Percentiles rank a stretch among this genome's conserved stretches.
These are phyloP conservation scores for Esteya vermicola DNA, from an alignment of 2,329 filamentous ascomycete genomes.

Conservation along the genomic window DNA sequence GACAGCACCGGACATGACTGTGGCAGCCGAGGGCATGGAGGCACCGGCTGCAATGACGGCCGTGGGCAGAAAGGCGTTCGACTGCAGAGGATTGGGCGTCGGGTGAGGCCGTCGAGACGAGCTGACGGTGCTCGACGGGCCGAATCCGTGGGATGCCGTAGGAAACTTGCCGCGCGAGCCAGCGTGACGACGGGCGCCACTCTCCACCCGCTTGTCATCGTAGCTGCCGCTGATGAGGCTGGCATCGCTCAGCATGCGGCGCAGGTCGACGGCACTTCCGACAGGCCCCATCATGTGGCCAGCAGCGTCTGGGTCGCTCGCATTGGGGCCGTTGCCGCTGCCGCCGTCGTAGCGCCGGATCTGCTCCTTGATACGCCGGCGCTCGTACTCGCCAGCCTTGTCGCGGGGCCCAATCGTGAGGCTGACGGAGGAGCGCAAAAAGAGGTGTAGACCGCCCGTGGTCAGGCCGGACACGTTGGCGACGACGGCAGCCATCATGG, in stretches of 20 bases:
- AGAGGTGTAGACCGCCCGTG: conserved; percentile 51
- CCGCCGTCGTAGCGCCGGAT: conserved; percentile 19
- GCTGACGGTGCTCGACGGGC: too few species aligned
- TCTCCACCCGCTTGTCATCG: conserved; percentile 19
- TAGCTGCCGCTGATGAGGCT: conserved; percentile 15
- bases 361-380: conserved; percentile 26
- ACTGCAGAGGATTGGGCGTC: background rate
- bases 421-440: conserved; percentile 48
- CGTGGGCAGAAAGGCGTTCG: background rate
- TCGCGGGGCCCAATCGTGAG: conserved; percentile 36
- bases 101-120: background rate
- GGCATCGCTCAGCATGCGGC: conserved; percentile 20
- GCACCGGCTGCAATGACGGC: too few species aligned
- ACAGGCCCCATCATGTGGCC: conserved; percentile 20
- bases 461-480: conserved; percentile 52
- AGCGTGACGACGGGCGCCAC: too few species aligned
- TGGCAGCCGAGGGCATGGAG: too few species aligned
- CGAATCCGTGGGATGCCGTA: too few species aligned
- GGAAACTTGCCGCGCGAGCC: too few species aligned
- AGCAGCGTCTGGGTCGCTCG: conserved; percentile 16
- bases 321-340: conserved; percentile 3
- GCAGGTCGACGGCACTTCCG: conserved; percentile 14
- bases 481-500: conserved; percentile 51
- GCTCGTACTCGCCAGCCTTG: conserved; percentile 31
- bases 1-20: too few species aligned